These are phyloP conservation scores for Chaetomidium leptoderma DNA, from an alignment of 495 filamentous ascomycete genomes.

Conservation along the genomic window DNA sequence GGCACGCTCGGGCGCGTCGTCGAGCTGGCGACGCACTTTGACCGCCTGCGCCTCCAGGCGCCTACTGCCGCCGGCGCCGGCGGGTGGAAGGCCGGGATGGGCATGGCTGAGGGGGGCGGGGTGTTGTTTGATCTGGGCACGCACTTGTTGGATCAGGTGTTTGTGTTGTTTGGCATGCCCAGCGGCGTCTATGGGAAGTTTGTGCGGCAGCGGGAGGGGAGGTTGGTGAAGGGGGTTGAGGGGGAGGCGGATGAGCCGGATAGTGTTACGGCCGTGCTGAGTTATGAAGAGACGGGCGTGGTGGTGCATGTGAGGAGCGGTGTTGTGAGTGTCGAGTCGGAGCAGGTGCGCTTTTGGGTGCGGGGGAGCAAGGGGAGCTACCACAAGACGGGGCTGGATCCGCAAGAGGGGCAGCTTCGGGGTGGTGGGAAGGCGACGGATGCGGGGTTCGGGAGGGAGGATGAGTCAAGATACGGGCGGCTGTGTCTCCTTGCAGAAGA, in stretches of 20 bases:
- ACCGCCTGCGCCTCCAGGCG: slow-evolving; percentile 63
- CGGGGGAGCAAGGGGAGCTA: slow-evolving; percentile 76
- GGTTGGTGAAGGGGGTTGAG: slow-evolving; percentile 38
- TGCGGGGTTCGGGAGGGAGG: slow-evolving; percentile 62
- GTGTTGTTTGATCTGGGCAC: slow-evolving; percentile 79
- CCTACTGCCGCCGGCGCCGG: too few species aligned
- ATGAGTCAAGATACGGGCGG: slow-evolving; percentile 37
- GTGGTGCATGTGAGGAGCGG: slow-evolving; percentile 65
- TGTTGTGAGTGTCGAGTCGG: slow-evolving; percentile 63
- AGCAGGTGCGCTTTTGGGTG: slow-evolving; percentile 76
- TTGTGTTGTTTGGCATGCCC: slow-evolving; percentile 74
- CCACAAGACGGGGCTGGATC: slow-evolving; percentile 73
- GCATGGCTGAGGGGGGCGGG: slow-evolving; percentile 60
- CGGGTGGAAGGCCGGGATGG: slow-evolving; percentile 65
- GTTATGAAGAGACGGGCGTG: slow-evolving; percentile 55
- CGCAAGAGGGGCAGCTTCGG: slow-evolving; percentile 78
- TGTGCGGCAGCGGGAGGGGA: slow-evolving; percentile 56
- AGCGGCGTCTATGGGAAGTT: slow-evolving; percentile 63
- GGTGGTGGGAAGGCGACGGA: slow-evolving; percentile 63
- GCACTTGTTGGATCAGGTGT: slow-evolving; percentile 78
- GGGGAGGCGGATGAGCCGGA: slow-evolving; percentile 58
- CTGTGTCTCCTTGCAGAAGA: slow-evolving; percentile 40
- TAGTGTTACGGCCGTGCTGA: slow-evolving; percentile 62
- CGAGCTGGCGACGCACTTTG: slow-evolving; percentile 77
- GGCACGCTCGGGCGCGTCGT: slow-evolving; percentile 61